Evolutionary conservation across 345 rosid genomes (phyloP).

Genomic region (Ailanthus altissimus): DNA sequence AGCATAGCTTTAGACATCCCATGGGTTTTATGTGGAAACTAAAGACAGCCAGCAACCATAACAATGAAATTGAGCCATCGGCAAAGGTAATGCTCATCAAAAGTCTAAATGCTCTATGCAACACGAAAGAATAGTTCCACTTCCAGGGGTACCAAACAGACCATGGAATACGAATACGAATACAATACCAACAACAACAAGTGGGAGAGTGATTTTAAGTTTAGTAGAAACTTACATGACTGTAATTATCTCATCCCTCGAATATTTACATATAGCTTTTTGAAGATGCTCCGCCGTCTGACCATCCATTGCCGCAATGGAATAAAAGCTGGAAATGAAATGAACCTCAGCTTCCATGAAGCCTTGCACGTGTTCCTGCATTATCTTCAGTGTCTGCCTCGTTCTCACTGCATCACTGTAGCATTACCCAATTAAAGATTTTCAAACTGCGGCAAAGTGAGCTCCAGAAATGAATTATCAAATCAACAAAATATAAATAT

Average conservation of each 20-base stretch:
- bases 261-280: conserved; percentile 61
- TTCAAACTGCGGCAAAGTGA: neutral
- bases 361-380: conserved; percentile 79
- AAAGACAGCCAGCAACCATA: neutral
- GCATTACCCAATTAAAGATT: conserved; percentile 8
- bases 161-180: neutral
- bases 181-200: neutral
- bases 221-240: conserved; percentile 61
- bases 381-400: conserved; percentile 70
- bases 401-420: conserved; percentile 83
- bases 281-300: conserved; percentile 94
- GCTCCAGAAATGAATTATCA: neutral
- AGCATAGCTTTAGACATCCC: conserved; percentile 2
- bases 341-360: conserved; percentile 74
- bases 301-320: conserved; percentile 96
- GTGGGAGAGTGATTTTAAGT: neutral
- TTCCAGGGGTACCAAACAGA: neutral
- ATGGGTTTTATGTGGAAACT: neutral
- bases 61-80: conserved; percentile 3
- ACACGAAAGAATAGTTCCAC: neutral
- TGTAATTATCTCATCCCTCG: conserved; percentile 65
- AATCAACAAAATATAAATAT: neutral
- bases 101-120: neutral
- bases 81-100: neutral
- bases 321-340: conserved; percentile 91